These are phyloP conservation scores for Camellia granthamiana DNA, from an alignment of 148 eudicot genomes.

Conservation along the genomic window DNA sequence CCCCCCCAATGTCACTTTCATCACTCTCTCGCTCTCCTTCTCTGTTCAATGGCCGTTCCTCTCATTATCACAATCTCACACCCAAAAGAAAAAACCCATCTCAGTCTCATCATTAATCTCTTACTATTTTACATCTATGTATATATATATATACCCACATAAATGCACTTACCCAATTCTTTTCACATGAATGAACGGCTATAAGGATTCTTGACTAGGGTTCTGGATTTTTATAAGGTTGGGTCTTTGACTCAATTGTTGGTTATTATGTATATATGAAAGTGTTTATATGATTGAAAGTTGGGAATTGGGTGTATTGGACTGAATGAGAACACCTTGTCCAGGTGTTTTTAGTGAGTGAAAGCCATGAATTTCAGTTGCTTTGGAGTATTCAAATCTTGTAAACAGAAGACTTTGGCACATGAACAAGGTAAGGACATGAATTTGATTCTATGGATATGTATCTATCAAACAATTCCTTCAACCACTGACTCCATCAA, in stretches of 20 bases:
- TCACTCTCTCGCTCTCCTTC: background rate
- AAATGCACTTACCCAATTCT: background rate
- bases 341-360: background rate
- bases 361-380: constrained; percentile 15
- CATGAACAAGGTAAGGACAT: constrained; percentile 13
- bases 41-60: background rate
- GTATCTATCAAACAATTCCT: background rate
- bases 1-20: background rate
- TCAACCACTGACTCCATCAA: background rate
- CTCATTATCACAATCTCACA: too few relatives aligned
- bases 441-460: background rate
- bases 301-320: background rate
- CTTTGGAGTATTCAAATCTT: constrained; percentile 10
- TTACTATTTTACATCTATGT: background rate
- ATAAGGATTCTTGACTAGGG: background rate
- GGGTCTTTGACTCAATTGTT: constrained; percentile 17
- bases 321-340: background rate
- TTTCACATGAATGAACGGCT: background rate
- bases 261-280: background rate
- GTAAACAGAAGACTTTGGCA: constrained; percentile 8
- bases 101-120: background rate
- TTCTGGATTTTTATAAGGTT: background rate
- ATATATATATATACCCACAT: background rate
- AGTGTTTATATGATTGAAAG: background rate
- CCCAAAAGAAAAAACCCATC: background rate